Evolutionary conservation across 768 basidiomycete genomes (phyloP).

Genomic region (Auricularia sp.): DNA sequence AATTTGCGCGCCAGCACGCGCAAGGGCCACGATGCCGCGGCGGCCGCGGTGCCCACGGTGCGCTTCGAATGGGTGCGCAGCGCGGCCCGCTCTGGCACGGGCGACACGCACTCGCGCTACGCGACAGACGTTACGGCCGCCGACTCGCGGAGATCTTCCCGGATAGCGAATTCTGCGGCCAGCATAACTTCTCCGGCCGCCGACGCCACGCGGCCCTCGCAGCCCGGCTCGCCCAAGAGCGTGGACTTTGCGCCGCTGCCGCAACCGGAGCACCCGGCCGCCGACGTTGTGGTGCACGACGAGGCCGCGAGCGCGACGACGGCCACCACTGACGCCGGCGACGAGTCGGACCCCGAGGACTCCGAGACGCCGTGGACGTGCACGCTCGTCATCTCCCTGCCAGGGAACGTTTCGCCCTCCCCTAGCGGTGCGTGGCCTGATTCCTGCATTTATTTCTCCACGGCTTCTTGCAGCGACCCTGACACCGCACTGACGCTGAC

Average conservation of each 20-base stretch:
- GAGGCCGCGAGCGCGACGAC: neutral
- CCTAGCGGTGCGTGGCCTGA: neutral
- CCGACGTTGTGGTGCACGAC: neutral
- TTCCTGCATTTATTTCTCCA: neutral
- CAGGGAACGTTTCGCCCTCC: neutral
- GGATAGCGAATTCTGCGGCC: neutral
- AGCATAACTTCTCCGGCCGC: neutral
- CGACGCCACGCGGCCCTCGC: neutral
- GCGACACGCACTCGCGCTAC: neutral
- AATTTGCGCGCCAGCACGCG: constrained; percentile 20
- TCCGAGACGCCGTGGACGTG: constrained; percentile 96
- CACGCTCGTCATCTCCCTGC: constrained; percentile 44
- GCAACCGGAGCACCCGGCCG: neutral
- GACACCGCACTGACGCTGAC: neutral
- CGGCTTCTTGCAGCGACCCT: neutral
- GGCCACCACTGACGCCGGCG: constrained; percentile 30
- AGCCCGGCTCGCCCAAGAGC: neutral
- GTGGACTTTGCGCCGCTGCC: neutral
- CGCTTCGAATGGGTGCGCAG: constrained; percentile 1
- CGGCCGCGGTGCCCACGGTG: neutral
- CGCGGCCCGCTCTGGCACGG: neutral
- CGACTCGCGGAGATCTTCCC: neutral
- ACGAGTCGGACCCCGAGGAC: constrained; percentile 91
- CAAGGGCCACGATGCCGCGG: neutral
- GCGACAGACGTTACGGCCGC: neutral